A percentile compares a stretch with the other conserved stretches of the same genome.
Conservation (phyloP, 768 basidiomycete species). For the Tylopilus sp. region DNA sequence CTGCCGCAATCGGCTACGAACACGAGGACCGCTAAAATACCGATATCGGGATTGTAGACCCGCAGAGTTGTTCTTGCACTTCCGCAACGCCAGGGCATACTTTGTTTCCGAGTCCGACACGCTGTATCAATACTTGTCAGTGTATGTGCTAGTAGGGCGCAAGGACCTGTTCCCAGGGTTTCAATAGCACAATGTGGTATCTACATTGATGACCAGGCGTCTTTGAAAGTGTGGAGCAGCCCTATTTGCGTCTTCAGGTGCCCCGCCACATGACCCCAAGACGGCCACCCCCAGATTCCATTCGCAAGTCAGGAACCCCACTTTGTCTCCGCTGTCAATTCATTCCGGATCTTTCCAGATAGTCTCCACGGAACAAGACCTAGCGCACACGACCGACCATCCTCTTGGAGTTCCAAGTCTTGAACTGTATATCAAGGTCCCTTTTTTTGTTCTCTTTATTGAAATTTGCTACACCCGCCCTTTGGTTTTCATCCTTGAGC, state of each 20-base stretch:
- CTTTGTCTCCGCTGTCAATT: background rate
- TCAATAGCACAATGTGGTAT: no score
- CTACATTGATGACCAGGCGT: no score
- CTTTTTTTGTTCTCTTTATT: background rate
- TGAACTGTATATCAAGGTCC: background rate
- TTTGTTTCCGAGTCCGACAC: background rate
- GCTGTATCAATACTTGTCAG: background rate
- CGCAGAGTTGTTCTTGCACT: background rate
- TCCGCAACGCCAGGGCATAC: background rate
- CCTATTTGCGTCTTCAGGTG: background rate
- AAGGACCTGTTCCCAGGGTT: no score
- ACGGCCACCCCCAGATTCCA: background rate
- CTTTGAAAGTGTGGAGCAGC: background rate
- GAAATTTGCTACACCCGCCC: background rate
- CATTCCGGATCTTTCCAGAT: background rate
- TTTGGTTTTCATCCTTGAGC: background rate
- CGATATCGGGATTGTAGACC: no score
- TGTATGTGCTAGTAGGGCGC: no score
- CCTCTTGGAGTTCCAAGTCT: background rate
- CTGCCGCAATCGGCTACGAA: background rate
- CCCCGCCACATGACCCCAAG: background rate
- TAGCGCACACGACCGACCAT: background rate
- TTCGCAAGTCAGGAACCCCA: background rate
- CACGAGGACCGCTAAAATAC: background rate
- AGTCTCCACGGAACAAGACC: background rate